A percentile compares a stretch with the other conserved stretches of the same genome.
phyloP scores from a whole-genome alignment of 371 early-diverging fungal species.

The Massospora cicadina region DNA sequence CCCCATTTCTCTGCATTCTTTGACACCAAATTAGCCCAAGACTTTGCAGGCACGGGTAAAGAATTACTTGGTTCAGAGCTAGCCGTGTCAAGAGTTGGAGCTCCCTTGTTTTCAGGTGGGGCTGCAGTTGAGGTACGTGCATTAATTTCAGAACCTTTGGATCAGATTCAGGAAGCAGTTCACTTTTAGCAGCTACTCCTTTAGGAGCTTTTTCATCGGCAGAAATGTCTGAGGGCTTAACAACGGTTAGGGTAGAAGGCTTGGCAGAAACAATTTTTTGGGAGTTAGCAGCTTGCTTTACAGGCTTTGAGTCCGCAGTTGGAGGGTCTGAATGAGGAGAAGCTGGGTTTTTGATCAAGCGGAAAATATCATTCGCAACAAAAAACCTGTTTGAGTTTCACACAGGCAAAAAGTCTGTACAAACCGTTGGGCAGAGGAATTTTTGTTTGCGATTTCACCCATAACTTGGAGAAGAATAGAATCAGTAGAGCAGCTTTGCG shows the following conservation, averaged over 20 bases:
- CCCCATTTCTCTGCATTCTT: conserved; percentile 20
- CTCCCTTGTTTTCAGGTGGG: conserved; percentile 20
- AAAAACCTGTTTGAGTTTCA: conserved; percentile 73
- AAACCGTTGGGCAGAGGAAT: conserved; percentile 61
- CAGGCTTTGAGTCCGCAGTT: conserved; percentile 13
- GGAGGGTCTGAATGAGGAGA: conserved; percentile 4
- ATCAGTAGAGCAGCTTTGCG: conserved; percentile 50
- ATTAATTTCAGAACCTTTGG: conserved; percentile 31
- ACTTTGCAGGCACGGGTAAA: conserved; percentile 20
- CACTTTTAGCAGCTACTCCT: conserved; percentile 1
- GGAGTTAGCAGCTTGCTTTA: conserved; percentile 11
- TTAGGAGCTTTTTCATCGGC: not conserved
- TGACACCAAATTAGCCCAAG: conserved; percentile 36
- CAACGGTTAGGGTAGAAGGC: conserved; percentile 13
- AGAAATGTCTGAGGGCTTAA: conserved; percentile 10
- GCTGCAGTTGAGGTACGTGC: conserved; percentile 20
- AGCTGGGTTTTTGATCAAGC: conserved; percentile 22
- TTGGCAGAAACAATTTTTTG: conserved; percentile 12
- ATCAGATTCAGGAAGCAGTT: conserved; percentile 10
- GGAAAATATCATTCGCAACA: conserved; percentile 87
- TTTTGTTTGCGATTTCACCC: conserved; percentile 79
- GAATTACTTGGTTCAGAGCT: conserved; percentile 14
- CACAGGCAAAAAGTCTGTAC: conserved; percentile 88
- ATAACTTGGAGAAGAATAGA: conserved; percentile 82
- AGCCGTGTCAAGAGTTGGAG: no score